phyloP scores from a whole-genome alignment of 768 basidiomycete genomes.

The Kwoniella dejecticola region DNA sequence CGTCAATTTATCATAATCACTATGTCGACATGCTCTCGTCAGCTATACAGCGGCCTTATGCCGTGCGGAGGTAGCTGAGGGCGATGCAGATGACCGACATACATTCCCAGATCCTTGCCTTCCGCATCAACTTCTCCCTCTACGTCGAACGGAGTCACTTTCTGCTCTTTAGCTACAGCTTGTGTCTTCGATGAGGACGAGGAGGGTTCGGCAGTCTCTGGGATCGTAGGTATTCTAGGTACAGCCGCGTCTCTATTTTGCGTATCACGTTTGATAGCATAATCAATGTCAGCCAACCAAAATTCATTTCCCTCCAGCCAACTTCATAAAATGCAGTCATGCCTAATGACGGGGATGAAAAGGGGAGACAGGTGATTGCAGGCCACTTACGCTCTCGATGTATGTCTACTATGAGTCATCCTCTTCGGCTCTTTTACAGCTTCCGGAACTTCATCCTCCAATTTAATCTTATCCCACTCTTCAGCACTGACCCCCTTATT shows the following conservation, averaged over 20 bases:
- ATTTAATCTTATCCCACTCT: slow-evolving; percentile 54
- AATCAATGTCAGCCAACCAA: slow-evolving; percentile 1
- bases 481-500: slow-evolving; percentile 48
- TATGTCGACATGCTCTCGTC: slow-evolving; percentile 55
- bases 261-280: no score
- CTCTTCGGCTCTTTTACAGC: slow-evolving; percentile 50
- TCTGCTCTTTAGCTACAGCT: slow-evolving; percentile 61
- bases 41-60: no score
- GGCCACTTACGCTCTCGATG: slow-evolving; percentile 43
- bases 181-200: neutral
- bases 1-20: slow-evolving; percentile 95
- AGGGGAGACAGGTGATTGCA: no score
- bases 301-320: no score
- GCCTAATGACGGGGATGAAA: no score
- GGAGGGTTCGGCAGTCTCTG: slow-evolving; percentile 14
- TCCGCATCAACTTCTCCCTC: slow-evolving; percentile 84
- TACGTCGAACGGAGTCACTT: slow-evolving; percentile 97
- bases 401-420: slow-evolving; percentile 49
- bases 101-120: slow-evolving; percentile 69
- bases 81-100: slow-evolving; percentile 15
- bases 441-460: slow-evolving; percentile 53
- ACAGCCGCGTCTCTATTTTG: slow-evolving; percentile 16
- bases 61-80: neutral
- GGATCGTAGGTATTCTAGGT: slow-evolving; percentile 20
- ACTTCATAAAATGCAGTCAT: no score